A percentile compares a stretch with the other conserved stretches of the same genome.
These are phyloP conservation scores for Cystobasidium ongulense DNA, from an alignment of 768 basidiomycete species.

Conservation along the genomic window DNA sequence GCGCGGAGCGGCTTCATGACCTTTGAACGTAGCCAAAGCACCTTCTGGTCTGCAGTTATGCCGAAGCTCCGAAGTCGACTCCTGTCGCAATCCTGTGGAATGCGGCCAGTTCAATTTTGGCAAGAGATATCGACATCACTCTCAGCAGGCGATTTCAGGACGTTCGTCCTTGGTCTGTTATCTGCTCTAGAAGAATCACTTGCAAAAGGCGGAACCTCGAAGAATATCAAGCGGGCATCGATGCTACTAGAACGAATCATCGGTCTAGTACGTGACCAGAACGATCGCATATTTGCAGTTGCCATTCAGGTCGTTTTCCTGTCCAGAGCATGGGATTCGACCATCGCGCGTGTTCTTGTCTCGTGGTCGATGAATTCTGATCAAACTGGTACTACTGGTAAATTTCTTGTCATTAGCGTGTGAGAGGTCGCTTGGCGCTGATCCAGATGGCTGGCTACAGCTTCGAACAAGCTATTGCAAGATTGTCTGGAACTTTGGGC, in stretches of 20 bases:
- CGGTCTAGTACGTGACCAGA: not conserved
- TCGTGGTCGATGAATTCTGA: not conserved
- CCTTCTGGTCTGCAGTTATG: constrained; percentile 13
- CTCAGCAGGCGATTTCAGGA: not conserved
- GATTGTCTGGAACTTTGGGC: not conserved
- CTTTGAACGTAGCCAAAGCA: not conserved
- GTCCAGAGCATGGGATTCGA: not conserved
- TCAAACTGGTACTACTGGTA: not conserved
- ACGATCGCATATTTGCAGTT: not conserved
- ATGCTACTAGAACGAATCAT: not conserved
- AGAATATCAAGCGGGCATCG: not conserved
- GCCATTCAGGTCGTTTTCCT: not conserved
- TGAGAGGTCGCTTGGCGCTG: not conserved
- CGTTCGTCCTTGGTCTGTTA: not conserved
- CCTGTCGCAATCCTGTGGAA: not conserved
- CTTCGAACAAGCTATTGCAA: not conserved
- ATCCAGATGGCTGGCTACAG: not conserved
- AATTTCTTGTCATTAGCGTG: not conserved
- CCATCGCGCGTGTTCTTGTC: not conserved
- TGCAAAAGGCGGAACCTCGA: not conserved
- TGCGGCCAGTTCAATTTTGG: not conserved
- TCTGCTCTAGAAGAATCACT: not conserved
- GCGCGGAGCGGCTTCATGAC: not conserved
- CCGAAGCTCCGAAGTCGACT: not conserved
- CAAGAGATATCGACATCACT: not conserved